Evolutionary conservation across 1,284 basidiomycete species (phyloP).

Genomic region (Marasmius oreades): DNA sequence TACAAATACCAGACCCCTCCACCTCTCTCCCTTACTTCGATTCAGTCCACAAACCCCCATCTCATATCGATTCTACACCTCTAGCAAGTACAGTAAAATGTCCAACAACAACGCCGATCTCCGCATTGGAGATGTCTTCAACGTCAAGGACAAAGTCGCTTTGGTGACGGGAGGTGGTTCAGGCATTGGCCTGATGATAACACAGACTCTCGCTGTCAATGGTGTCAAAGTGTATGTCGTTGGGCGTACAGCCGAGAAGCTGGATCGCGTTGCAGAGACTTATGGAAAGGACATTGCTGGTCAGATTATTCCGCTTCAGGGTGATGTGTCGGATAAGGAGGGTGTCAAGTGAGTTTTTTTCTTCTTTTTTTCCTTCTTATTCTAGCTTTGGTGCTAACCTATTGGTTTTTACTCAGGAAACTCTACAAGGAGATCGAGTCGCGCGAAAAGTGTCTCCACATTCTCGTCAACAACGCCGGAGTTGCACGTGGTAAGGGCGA

Average conservation of each 20-base stretch:
- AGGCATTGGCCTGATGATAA: conserved; percentile 39
- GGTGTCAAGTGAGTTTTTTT: no score
- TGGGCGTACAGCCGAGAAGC: conserved; percentile 25
- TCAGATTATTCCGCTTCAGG: conserved; percentile 11
- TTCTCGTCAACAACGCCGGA: conserved; percentile 19
- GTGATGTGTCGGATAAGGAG: conserved; percentile 13
- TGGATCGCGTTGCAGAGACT: conserved; percentile 20
- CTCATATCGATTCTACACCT: no score
- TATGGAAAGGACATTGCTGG: conserved; percentile 8
- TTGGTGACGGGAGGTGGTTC: conserved; percentile 4
- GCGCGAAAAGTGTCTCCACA: conserved; percentile 10
- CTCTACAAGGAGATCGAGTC: conserved; percentile 10
- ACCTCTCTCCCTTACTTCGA: no score
- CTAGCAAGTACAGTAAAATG: no score
- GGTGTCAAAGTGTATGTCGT: conserved; percentile 44
- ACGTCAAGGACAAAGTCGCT: not conserved
- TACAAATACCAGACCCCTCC: no score
- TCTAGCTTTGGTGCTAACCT: no score
- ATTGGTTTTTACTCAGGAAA: no score
- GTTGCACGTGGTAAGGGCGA: no score
- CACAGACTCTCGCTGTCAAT: conserved; percentile 36
- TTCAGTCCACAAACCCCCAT: no score
- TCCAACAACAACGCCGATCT: not conserved
- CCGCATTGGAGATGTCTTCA: not conserved
- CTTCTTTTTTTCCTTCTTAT: no score